Conservation (phyloP, 2,329 filamentous ascomycete genomes). For the Fusarium aywerte region DNA sequence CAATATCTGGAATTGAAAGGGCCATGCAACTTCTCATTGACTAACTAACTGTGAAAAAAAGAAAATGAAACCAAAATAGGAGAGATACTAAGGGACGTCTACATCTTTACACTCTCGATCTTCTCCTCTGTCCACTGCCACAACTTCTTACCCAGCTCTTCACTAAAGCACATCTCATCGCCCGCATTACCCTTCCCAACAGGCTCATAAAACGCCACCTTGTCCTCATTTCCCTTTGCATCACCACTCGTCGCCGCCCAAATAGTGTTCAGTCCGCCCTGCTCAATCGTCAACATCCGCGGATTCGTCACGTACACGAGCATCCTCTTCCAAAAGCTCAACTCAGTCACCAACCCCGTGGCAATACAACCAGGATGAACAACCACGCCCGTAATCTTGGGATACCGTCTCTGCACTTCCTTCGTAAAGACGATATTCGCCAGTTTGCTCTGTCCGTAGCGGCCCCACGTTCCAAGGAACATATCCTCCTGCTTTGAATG, state of each 20-base stretch:
- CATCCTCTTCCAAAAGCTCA: constrained; percentile 42
- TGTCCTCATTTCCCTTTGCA: constrained; percentile 19
- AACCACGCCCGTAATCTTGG: constrained; percentile 56
- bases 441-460: constrained; percentile 63
- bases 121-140: constrained; percentile 53
- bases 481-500: constrained; percentile 44
- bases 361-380: constrained; percentile 60
- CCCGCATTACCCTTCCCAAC: constrained; percentile 42
- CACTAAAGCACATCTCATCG: constrained; percentile 41
- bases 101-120: constrained; percentile 11
- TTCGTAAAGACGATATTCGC: constrained; percentile 60
- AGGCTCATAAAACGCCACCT: constrained; percentile 46
- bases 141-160: constrained; percentile 49
- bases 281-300: constrained; percentile 41
- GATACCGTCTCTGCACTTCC: constrained; percentile 58
- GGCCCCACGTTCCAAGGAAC: constrained; percentile 53
- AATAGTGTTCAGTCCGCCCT: constrained; percentile 48
- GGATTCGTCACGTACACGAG: constrained; percentile 42
- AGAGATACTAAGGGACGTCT: neutral
- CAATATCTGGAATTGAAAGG: constrained; percentile 29
- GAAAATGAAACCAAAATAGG: neutral
- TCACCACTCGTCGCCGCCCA: constrained; percentile 48
- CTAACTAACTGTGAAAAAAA: neutral
- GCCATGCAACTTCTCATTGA: constrained; percentile 14
- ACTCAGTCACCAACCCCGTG: constrained; percentile 44